Base-by-base conservation (phyloP, 164 flowering plant species). In the Stephania japonica region DNA sequence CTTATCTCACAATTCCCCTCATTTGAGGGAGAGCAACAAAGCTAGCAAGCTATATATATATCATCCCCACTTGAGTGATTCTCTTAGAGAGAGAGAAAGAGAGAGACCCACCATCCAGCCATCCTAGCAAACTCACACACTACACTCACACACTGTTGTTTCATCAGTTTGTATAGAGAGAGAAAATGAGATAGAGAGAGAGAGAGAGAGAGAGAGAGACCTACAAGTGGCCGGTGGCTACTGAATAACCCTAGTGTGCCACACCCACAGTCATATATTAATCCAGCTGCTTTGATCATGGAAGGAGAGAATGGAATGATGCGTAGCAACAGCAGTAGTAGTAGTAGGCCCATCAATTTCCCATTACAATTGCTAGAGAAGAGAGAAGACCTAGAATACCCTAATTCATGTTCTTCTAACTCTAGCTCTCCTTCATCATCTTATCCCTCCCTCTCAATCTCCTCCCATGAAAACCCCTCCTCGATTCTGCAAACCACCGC, bases 301-400 rank as follows among this genome's bases (percentile, higher is more conserved):
- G 90, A 90, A 21, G 85, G 64, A 50, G 85, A 81, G 65, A 78
- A 78, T 82, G 85, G 79, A 32, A 32, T 32, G 42, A 78, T 80
- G 70, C 78, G 85, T 16, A 32, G 38, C 38, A 32, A 32, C 38
- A 32, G 38, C 38, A 32, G 38, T 47, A 47, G 53, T 47, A 47
- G 53, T 70, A 75, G 88, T 69, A 77, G 90, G 75, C 88, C 87
- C 0, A 32, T 32, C 4, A 86, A 84, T 83, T 85, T 91, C 69
- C 93, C 97, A 14, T 71, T 91, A 5, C 93, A 91, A 70, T 75
- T 91, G 23, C 82, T 91, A 56, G 91, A 87, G 76, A 88, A 81
- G 81, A 86, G 75, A 59, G 80, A 84, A 64, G 82, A 81, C 13
- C 6, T 16, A 56, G 85, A 83, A 32, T 32, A 32, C 26, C 76